Base-by-base conservation (phyloP, 2,329 filamentous ascomycete species). In the Verticillium klebahnii region DNA sequence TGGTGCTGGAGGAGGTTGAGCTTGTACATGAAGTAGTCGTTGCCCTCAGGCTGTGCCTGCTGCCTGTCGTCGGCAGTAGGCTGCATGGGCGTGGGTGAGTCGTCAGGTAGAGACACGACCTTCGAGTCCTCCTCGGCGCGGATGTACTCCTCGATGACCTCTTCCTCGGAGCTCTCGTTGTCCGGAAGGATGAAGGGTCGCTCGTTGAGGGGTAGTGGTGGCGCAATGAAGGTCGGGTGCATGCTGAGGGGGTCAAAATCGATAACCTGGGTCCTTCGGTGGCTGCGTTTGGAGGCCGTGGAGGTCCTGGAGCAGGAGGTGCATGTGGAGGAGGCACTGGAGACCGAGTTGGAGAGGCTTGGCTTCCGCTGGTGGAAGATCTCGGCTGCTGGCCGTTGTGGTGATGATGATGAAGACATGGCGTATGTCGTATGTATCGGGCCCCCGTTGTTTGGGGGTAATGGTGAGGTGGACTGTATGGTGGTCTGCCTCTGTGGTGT, bases 1-100 rank as follows among this genome's bases (percentile, higher is more conserved):
- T 59, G 58, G 40, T 54, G 58, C 31, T 59, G 39, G 17, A 59
- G 40, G 12, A 59, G 40, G 31, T 36, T 45, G 11, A 66, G 59
- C 64, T 66, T 66, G 64, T 63, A 66, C 31, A 66, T 59, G 19
- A 66, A 66, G 59, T 66, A 66, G 58, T 66, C 64, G 50, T 63
- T 59, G 32, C 64, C 64, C 58, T 66, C 64, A n/a, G 61, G 61
- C 23, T 58, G 56, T 14, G 36, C 23, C 39, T 25, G 12, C 15
- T 56, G 54, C 59, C 50, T 65, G 62, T n/a, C 40, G 55, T 36
- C 59, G 62, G 15, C 61, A 37, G 11, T 52, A 7, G 59, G 40
- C 56, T 63, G 60, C 12, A 65, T 60, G 23, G 64, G 64, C 23
- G 64, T 66, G 19, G 63, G 63, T 4, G 64, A 65, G 56, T 65